These are phyloP conservation scores for Sugiyamaella chiloensis DNA, from an alignment of 805 yeast species.

Conservation along the genomic window DNA sequence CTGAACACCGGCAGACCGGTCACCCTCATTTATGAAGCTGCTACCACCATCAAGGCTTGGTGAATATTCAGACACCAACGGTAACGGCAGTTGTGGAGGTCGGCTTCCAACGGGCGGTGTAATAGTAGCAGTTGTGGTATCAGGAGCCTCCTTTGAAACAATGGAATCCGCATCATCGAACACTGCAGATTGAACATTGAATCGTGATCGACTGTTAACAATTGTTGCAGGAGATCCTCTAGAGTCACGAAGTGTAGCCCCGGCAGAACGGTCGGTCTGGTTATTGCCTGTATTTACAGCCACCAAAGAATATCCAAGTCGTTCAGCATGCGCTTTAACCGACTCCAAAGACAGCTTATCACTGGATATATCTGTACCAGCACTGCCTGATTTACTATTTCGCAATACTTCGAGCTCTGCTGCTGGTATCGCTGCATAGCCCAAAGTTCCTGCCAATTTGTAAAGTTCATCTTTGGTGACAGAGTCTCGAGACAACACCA, in stretches of 20 bases:
- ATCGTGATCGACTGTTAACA: conserved; percentile 10
- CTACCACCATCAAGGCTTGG: conserved; percentile 4
- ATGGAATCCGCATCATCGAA: conserved; percentile 16
- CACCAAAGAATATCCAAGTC: conserved; percentile 1
- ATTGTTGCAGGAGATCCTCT: conserved; percentile 19
- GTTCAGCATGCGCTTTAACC: not conserved
- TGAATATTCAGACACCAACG: conserved; percentile 9
- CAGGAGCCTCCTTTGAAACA: not conserved
- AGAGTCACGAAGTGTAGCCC: conserved; percentile 13
- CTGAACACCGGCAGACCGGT: not conserved
- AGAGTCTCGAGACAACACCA: not conserved
- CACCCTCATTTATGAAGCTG: not conserved
- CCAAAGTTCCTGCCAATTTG: not conserved
- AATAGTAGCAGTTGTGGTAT: too few species aligned
- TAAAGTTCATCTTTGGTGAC: not conserved
- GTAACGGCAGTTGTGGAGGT: conserved; percentile 12
- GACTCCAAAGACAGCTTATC: not conserved
- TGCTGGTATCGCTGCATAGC: not conserved
- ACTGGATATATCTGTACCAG: not conserved
- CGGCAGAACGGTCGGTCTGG: not conserved
- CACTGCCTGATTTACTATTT: not conserved
- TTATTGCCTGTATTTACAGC: not conserved
- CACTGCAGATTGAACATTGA: conserved; percentile 20
- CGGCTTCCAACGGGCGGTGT: not conserved
- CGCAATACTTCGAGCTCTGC: not conserved